phyloP scores from a whole-genome alignment of 371 early-diverging fungal species.

The Circinella umbellata region DNA sequence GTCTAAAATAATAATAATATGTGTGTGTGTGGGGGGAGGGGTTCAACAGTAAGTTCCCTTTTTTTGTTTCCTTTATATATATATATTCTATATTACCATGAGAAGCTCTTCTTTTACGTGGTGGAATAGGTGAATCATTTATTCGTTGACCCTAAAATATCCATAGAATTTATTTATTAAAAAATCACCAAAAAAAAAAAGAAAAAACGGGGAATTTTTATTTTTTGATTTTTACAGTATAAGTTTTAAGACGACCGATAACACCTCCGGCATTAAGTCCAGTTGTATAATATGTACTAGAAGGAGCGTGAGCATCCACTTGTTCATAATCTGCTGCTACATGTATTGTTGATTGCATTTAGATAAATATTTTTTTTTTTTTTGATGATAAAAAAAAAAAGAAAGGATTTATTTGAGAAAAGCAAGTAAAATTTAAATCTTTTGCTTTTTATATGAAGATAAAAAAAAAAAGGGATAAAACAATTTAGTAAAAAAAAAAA shows the following conservation, averaged over 20 bases:
- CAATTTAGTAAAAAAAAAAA: conserved; percentile 7
- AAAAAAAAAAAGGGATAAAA: background rate
- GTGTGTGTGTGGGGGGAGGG: too few species aligned
- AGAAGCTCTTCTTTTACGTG: conserved; percentile 44
- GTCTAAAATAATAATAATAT: conserved; percentile 50
- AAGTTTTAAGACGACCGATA: conserved; percentile 28
- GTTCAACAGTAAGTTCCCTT: too few species aligned
- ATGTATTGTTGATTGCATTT: conserved; percentile 36
- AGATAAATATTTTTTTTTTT: background rate
- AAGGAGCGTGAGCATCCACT: conserved; percentile 37
- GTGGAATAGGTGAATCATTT: conserved; percentile 12
- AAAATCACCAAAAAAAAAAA: background rate
- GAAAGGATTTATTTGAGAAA: background rate
- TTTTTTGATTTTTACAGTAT: conserved; percentile 17
- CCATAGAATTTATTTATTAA: background rate
- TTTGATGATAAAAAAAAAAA: background rate
- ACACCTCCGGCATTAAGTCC: conserved; percentile 32
- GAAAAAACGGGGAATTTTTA: too few species aligned
- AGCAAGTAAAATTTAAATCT: background rate
- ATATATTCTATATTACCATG: conserved; percentile 30
- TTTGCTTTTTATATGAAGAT: background rate
- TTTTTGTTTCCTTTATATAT: background rate
- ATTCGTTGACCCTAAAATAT: background rate
- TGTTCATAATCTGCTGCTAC: conserved; percentile 23
- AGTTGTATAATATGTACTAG: conserved; percentile 38